These are phyloP conservation scores for Talaromyces sp. DNA, from an alignment of 2,329 filamentous ascomycete genomes.

Conservation along the genomic window DNA sequence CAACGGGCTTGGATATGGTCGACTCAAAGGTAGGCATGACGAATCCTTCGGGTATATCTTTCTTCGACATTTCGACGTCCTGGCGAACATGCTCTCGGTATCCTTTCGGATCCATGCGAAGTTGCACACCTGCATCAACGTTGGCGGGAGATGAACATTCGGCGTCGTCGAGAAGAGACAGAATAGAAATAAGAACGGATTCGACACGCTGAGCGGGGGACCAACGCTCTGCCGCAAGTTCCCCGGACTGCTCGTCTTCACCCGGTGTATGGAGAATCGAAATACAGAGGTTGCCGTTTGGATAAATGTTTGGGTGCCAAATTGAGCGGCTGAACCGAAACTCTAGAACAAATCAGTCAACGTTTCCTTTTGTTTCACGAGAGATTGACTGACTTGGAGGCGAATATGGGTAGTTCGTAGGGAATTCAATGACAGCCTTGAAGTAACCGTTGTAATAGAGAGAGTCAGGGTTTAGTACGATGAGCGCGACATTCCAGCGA, in stretches of 20 bases:
- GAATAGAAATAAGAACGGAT: constrained; percentile 85
- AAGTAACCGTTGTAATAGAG: constrained; percentile 91
- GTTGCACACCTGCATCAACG: constrained; percentile 83
- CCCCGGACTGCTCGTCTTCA: constrained; percentile 87
- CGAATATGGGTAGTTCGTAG: constrained; percentile 79
- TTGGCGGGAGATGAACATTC: constrained; percentile 93
- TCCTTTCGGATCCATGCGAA: constrained; percentile 63
- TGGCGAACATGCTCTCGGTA: constrained; percentile 68
- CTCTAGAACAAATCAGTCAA: constrained; percentile 40
- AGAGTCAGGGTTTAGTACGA: constrained; percentile 89
- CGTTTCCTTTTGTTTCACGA: not conserved
- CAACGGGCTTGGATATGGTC: constrained; percentile 48
- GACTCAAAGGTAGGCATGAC: constrained; percentile 63
- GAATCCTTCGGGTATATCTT: constrained; percentile 73
- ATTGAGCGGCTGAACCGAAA: constrained; percentile 80
- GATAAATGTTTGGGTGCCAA: constrained; percentile 90
- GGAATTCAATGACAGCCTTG: constrained; percentile 82
- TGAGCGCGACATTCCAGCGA: constrained; percentile 79
- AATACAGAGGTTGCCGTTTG: constrained; percentile 87
- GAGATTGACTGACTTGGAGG: constrained; percentile 56
- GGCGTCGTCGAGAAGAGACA: constrained; percentile 87
- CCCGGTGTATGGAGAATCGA: constrained; percentile 92
- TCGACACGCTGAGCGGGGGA: constrained; percentile 90
- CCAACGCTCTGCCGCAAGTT: constrained; percentile 86
- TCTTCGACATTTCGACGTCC: constrained; percentile 67